phyloP scores from a whole-genome alignment of 1,284 basidiomycete genomes.

The Testicularia cyperi region DNA sequence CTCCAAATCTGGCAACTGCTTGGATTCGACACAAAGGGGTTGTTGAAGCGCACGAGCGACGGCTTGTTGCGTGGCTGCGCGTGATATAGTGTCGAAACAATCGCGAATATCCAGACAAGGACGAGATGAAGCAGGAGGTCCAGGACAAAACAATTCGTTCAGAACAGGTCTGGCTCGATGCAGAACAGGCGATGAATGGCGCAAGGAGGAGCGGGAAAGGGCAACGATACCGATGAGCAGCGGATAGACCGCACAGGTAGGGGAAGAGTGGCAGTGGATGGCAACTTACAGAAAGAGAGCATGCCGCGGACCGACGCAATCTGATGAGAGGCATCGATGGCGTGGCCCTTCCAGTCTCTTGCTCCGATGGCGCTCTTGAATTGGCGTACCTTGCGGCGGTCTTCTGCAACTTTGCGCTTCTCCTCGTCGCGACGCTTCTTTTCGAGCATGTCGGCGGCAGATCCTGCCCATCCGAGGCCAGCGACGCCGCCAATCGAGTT shows the following conservation, averaged over 20 bases:
- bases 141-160: conserved; percentile 7
- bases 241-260: too few relatives aligned
- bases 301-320: conserved; percentile 38
- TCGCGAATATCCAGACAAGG: too few relatives aligned
- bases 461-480: conserved; percentile 54
- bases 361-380: conserved; percentile 53
- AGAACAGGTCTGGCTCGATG: too few relatives aligned
- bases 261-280: too few relatives aligned
- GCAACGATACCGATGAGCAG: too few relatives aligned
- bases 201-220: too few relatives aligned
- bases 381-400: conserved; percentile 52
- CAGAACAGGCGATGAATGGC: too few relatives aligned
- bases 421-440: conserved; percentile 59
- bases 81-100: too few relatives aligned
- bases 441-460: conserved; percentile 58
- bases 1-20: conserved; percentile 60
- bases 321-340: conserved; percentile 38
- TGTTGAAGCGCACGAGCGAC: conserved; percentile 40
- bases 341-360: conserved; percentile 47
- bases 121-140: conserved; percentile 21
- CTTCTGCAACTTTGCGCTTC: conserved; percentile 51
- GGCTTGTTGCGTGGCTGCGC: conserved; percentile 50
- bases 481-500: conserved; percentile 20
- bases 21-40: conserved; percentile 60
- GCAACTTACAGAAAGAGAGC: conserved; percentile 46